phyloP scores from a whole-genome alignment of 441 rosid genomes.

The Aleurites moluccanus region DNA sequence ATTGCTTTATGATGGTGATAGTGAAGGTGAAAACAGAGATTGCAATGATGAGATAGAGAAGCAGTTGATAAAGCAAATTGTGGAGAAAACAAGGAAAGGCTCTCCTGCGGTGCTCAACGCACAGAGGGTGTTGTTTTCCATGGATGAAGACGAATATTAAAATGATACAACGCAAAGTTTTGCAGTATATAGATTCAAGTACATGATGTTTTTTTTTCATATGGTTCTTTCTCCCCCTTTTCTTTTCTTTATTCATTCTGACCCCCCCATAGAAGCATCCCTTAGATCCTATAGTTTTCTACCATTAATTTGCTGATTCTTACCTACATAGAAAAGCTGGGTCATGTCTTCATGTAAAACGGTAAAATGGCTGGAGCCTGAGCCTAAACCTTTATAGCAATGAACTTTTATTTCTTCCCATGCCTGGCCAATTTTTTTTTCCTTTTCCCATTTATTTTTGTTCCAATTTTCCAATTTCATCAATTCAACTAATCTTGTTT shows the following conservation, averaged over 20 bases:
- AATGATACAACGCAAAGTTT: constrained; percentile 13
- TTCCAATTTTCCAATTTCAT: too few relatives aligned
- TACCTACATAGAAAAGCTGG: background rate
- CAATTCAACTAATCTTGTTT: too few relatives aligned
- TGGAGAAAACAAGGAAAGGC: constrained; percentile 80
- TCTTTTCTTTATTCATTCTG: background rate
- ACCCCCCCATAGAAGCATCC: background rate
- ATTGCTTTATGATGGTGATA: constrained; percentile 35
- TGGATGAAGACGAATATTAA: constrained; percentile 38
- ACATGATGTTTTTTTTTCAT: background rate
- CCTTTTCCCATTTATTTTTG: background rate
- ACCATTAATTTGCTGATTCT: background rate
- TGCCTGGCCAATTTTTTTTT: background rate
- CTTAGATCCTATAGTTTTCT: background rate
- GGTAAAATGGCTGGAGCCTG: background rate
- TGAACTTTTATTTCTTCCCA: background rate
- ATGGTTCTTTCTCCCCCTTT: background rate
- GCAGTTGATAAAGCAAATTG: constrained; percentile 72
- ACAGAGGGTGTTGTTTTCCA: constrained; percentile 49
- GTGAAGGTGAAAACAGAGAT: constrained; percentile 52
- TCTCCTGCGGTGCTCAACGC: constrained; percentile 73
- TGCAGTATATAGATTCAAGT: constrained; percentile 20
- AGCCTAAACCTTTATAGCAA: background rate
- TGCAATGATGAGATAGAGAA: constrained; percentile 62
- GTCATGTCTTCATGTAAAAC: background rate